phyloP scores from a whole-genome alignment of 1,139 yeast species.

The Geotrichum europaeum region DNA sequence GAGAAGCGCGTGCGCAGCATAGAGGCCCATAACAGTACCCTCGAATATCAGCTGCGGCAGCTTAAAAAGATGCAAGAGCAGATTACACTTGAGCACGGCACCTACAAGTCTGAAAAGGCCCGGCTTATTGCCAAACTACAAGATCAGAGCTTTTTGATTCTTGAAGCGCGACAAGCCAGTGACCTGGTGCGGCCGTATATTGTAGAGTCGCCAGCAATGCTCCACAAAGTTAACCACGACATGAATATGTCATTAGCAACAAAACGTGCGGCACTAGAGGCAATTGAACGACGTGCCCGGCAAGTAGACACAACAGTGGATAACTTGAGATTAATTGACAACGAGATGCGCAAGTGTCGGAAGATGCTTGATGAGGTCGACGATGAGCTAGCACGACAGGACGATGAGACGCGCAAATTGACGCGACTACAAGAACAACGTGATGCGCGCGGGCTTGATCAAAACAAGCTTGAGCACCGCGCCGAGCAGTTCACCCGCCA shows the following conservation, averaged over 20 bases:
- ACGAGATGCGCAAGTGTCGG: slow-evolving; percentile 48
- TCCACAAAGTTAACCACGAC: slow-evolving; percentile 52
- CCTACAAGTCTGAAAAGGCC: slow-evolving; percentile 58
- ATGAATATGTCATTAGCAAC: slow-evolving; percentile 45
- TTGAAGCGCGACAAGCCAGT: slow-evolving; percentile 53
- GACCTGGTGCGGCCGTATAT: slow-evolving; percentile 57
- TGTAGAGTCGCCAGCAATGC: slow-evolving; percentile 54
- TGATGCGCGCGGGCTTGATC: slow-evolving; percentile 43
- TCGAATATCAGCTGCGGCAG: slow-evolving; percentile 58
- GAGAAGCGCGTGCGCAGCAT: slow-evolving; percentile 41
- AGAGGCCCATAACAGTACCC: slow-evolving; percentile 49
- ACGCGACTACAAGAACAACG: slow-evolving; percentile 43
- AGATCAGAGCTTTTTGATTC: slow-evolving; percentile 47
- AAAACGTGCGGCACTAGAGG: slow-evolving; percentile 40
- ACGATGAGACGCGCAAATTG: slow-evolving; percentile 40
- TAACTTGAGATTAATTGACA: slow-evolving; percentile 51
- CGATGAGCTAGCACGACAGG: slow-evolving; percentile 46
- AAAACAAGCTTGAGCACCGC: slow-evolving; percentile 47
- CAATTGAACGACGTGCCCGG: slow-evolving; percentile 45
- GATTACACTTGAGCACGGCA: slow-evolving; percentile 58
- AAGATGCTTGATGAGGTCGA: slow-evolving; percentile 55
- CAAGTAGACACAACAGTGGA: slow-evolving; percentile 53
- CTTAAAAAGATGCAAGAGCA: slow-evolving; percentile 61
- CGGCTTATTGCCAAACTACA: slow-evolving; percentile 51
- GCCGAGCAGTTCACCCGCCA: slow-evolving; percentile 49